Evolutionary conservation across 148 eudicot species (phyloP), one percentile per base, ranked within the genome.

Genomic region (Fallopia convolvulus): DNA sequence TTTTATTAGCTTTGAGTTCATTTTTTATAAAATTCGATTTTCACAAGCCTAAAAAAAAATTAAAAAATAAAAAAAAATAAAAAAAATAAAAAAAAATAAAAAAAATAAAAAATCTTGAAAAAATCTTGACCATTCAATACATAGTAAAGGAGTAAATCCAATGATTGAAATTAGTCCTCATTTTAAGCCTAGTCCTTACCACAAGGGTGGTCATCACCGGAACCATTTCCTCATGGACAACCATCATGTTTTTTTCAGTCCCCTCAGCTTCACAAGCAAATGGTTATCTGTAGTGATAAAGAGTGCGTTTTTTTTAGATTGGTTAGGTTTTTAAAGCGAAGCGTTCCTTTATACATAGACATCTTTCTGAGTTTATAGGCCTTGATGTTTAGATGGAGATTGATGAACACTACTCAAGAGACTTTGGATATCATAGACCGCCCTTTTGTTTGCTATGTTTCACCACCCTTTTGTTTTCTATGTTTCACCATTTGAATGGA

Each of bases 341-440:
- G 83, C 93, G 92, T 70, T 94, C 99, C 11, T 90, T 53, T 73
- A 94, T 96, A 15, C 96, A 94, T 79, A 86, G 96, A 77, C 99
- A 94, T 81, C 82, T 94, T 50, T 94, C 97, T 75, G 99, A 94
- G 82, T 94, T 94, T 78, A 90, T 87, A 12, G 99, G 99, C 55
- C 99, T 94, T 83, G 99, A 94, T 85, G 93, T 87, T 42, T 97
- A 94, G 84, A 92, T 94, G 99, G 97, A 89, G 83, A 94, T 94
- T 48, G 89, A 88, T 79, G 90, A 94, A 81, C 91, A 92, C 80
- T 94, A 94, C 78, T 86, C 96, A n/a, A n/a, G 99, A 94, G 97
- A 96, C 92, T 76, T 92, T 94, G 99, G 97, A 94, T 80, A 66
- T 92, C 48, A 89, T 94, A 78, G 99, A 89, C 77, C 82, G 78